Percentiles rank a stretch among this genome's conserved stretches.
Evolutionary conservation across 805 yeast species (phyloP).

Genomic region (Komagataella pseudopastoris): DNA sequence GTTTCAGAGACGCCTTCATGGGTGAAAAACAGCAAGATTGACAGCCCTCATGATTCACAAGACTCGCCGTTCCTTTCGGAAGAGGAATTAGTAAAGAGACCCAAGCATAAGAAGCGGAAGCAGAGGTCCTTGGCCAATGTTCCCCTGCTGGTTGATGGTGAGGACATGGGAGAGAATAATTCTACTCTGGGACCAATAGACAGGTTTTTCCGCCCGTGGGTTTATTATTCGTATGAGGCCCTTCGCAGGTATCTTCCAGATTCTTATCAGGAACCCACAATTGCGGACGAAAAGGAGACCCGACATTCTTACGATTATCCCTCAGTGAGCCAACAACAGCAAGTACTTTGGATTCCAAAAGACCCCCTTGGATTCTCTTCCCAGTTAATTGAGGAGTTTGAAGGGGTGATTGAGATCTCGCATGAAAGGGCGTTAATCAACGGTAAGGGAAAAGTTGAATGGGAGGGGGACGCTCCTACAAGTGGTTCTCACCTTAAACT

Average conservation of each 20-base stretch:
- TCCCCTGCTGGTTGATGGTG: constrained; percentile 67
- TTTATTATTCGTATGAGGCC: constrained; percentile 34
- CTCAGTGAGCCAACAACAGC: constrained; percentile 52
- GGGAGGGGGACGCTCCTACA: constrained; percentile 41
- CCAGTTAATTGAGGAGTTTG: constrained; percentile 39
- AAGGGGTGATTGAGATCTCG: constrained; percentile 41
- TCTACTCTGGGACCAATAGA: constrained; percentile 10
- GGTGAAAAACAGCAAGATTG: neutral
- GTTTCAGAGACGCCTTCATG: constrained; percentile 49
- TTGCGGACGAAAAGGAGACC: constrained; percentile 25
- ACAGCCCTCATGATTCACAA: constrained; percentile 2
- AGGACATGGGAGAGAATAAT: constrained; percentile 11
- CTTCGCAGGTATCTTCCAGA: constrained; percentile 43
- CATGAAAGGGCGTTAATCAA: constrained; percentile 57
- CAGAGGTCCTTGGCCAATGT: constrained; percentile 14
- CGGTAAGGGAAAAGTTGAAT: constrained; percentile 30
- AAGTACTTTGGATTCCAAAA: constrained; percentile 83
- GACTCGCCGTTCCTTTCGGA: constrained; percentile 8
- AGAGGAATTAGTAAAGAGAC: constrained; percentile 6
- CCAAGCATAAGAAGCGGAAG: constrained; percentile 4
- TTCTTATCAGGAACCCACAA: constrained; percentile 37
- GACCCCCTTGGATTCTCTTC: constrained; percentile 79
- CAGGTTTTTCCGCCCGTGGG: constrained; percentile 42
- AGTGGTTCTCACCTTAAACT: neutral
- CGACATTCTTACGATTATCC: constrained; percentile 70